Evolutionary conservation across 129 eudicot species (phyloP), one percentile per base, ranked within the genome.

Genomic region (Calendula officinalis): DNA sequence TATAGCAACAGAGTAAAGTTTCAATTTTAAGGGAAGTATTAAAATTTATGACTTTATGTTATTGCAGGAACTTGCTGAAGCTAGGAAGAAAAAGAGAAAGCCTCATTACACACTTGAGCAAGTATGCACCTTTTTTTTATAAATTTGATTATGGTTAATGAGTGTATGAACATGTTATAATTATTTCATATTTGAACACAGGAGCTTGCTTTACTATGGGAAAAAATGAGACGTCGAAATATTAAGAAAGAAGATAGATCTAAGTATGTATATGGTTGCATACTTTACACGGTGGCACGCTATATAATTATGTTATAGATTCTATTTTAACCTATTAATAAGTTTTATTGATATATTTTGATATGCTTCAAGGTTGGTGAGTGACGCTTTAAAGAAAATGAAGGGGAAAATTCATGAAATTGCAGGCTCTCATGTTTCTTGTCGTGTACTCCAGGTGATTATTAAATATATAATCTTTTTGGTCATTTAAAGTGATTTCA

Each of bases 121-220:
- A 47, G 97, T 90, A 32, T 22, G 84, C 73, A 38, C 52, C 49
- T 36, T 27, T 3, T 8, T 49, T 38, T n/a, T 3, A 14, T 43
- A 34, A 3, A 45, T 38, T 46, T 10, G 45, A 44, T 42, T 12
- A 55, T 42, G 45, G 55, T 17, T 54, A 32, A 38, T 40, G 60
- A 51, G 8, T 56, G 30, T 22, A 43, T 33, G 14, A 7, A 15
- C 36, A 44, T 43, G 3, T 56, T 33, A 15, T 43, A 15, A 34
- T 35, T 35, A 67, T 67, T 43, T 14, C 11, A 4, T 65, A 58
- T 22, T 8, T 39, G 49, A 59, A 11, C 16, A 36, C 63, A 92
- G 99, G 99, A 92, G 72, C 96, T 92, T 67, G 89, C 99, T 64
- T 65, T 62, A 64, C 78, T 92, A 22, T 92, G 99, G 99, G 96